Percentiles rank a stretch among this genome's conserved stretches.
phyloP scores from a whole-genome alignment of 768 basidiomycete species.

The Suillus subaureus region DNA sequence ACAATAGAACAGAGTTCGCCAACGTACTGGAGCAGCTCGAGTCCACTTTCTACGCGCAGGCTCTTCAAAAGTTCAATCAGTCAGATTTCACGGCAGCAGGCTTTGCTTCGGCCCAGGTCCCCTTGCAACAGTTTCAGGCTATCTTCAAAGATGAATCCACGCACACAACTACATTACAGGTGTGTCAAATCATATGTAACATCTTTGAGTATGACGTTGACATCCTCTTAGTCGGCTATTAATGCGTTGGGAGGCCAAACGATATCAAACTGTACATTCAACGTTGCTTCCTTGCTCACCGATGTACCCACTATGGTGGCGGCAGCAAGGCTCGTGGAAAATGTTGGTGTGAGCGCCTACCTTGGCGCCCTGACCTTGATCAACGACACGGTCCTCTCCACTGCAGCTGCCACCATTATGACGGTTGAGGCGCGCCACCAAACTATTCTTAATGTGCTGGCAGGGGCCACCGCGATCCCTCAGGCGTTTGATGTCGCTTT shows the following conservation, averaged over 20 bases:
- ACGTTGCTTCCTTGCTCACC: slow-evolving; percentile 62
- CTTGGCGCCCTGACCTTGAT: slow-evolving; percentile 72
- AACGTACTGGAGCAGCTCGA: slow-evolving; percentile 77
- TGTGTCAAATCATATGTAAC: slow-evolving; percentile 21
- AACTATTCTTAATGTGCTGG: slow-evolving; percentile 72
- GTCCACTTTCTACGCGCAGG: slow-evolving; percentile 67
- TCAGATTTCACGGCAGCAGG: slow-evolving; percentile 68
- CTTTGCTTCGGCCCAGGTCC: slow-evolving; percentile 53
- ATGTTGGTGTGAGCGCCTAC: slow-evolving; percentile 76
- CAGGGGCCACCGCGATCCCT: slow-evolving; percentile 58
- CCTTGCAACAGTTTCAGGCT: slow-evolving; percentile 59
- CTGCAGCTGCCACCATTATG: slow-evolving; percentile 71
- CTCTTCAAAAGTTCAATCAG: slow-evolving; percentile 62
- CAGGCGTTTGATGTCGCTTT: slow-evolving; percentile 74
- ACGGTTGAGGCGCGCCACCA: slow-evolving; percentile 86
- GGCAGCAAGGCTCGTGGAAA: slow-evolving; percentile 74
- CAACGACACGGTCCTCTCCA: slow-evolving; percentile 58
- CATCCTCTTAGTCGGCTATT: slow-evolving; percentile 44
- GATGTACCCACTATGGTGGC: slow-evolving; percentile 72
- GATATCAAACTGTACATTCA: slow-evolving; percentile 63
- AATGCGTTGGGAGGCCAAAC: slow-evolving; percentile 55
- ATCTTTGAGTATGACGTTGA: background rate
- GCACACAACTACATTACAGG: slow-evolving; percentile 59
- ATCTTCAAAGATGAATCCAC: slow-evolving; percentile 66
- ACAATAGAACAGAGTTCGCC: slow-evolving; percentile 61